These are phyloP conservation scores for Thermochaetoides thermophila DNA, from an alignment of 495 filamentous ascomycete species.

Conservation along the genomic window DNA sequence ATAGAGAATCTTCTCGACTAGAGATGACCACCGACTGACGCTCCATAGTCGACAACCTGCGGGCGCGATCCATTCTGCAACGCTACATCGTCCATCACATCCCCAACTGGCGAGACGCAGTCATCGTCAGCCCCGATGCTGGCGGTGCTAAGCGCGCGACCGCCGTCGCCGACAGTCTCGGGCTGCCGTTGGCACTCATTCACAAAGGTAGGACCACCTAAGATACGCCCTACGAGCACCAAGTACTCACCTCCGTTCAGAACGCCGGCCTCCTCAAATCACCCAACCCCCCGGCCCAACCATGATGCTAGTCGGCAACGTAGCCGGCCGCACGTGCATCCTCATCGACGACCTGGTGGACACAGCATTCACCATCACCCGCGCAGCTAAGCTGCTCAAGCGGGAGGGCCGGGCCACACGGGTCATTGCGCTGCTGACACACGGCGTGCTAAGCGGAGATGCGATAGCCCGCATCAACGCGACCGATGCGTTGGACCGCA, in stretches of 20 bases:
- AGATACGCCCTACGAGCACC: no score
- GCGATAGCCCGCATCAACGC: slow-evolving; percentile 85
- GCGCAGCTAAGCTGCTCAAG: slow-evolving; percentile 92
- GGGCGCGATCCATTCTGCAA: slow-evolving; percentile 74
- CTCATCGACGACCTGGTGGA: slow-evolving; percentile 90
- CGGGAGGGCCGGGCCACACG: slow-evolving; percentile 78
- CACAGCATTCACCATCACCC: slow-evolving; percentile 90
- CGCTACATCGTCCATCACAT: slow-evolving; percentile 83
- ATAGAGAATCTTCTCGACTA: not conserved
- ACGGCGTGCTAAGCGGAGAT: slow-evolving; percentile 87
- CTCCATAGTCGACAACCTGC: slow-evolving; percentile 69
- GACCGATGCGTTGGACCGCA: slow-evolving; percentile 66
- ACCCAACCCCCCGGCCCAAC: slow-evolving; percentile 57
- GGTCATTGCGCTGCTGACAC: slow-evolving; percentile 84
- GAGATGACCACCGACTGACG: not conserved
- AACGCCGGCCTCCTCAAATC: slow-evolving; percentile 85
- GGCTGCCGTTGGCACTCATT: slow-evolving; percentile 88
- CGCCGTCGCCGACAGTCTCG: slow-evolving; percentile 86
- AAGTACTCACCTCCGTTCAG: slow-evolving; percentile 28
- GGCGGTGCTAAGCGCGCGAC: slow-evolving; percentile 94
- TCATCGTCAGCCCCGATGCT: slow-evolving; percentile 92
- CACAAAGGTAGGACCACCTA: slow-evolving; percentile 99
- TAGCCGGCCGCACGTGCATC: slow-evolving; percentile 66
- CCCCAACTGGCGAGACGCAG: slow-evolving; percentile 69
- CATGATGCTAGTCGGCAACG: slow-evolving; percentile 96